Conservation (phyloP, 2,329 filamentous ascomycete genomes). For the Ceratocystis papillata region DNA sequence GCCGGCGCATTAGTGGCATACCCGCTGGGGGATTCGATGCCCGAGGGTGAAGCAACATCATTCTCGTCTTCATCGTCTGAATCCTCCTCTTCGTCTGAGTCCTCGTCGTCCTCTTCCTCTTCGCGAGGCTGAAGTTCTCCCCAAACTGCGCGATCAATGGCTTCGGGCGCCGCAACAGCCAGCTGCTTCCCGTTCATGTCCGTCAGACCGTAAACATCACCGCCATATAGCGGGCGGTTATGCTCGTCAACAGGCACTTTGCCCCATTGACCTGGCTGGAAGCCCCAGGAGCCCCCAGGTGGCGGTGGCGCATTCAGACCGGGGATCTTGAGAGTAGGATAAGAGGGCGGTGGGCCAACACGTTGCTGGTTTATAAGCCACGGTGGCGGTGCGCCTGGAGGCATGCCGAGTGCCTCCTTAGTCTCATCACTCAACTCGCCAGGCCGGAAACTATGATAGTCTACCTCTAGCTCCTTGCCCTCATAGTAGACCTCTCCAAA, state of each 20-base stretch:
- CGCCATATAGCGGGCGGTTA: constrained; percentile 81
- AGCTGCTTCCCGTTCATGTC: constrained; percentile 34
- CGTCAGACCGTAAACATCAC: constrained; percentile 81
- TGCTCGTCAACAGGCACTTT: constrained; percentile 92
- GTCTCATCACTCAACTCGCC: constrained; percentile 83
- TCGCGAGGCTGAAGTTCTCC: constrained; percentile 76
- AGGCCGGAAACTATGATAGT: constrained; percentile 77
- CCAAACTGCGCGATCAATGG: constrained; percentile 80
- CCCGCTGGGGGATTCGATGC: constrained; percentile 70
- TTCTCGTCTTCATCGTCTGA: constrained; percentile 49
- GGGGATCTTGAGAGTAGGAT: constrained; percentile 88
- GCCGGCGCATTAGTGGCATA: constrained; percentile 70
- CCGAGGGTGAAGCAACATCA: constrained; percentile 48
- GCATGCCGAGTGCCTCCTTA: constrained; percentile 87
- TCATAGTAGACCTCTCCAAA: constrained; percentile 99
- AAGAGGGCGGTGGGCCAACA: constrained; percentile 84
- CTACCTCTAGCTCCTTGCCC: constrained; percentile 95
- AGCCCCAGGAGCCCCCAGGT: constrained; percentile 83
- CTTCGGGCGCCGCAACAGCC: constrained; percentile 51
- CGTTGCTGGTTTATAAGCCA: constrained; percentile 97
- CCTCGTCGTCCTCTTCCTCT: constrained; percentile 62
- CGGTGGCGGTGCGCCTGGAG: constrained; percentile 80
- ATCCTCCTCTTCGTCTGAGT: constrained; percentile 61
- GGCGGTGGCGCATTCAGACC: constrained; percentile 90
- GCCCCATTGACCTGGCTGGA: constrained; percentile 87